Evolutionary conservation across 768 basidiomycete species (phyloP).

Genomic region (Leccinum obscurum): DNA sequence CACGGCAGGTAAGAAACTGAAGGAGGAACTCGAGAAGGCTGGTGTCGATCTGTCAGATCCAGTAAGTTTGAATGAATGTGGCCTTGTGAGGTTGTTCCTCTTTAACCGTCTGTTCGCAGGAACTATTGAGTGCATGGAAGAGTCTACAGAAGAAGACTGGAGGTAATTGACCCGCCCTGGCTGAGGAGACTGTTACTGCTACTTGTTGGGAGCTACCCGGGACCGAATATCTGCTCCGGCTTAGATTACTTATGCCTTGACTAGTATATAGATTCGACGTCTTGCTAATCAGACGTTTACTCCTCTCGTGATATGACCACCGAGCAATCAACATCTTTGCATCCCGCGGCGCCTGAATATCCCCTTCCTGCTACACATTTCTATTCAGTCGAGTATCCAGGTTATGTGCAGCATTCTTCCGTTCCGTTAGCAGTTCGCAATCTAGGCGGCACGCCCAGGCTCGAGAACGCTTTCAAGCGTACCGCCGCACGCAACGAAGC

Average conservation of each 20-base stretch:
- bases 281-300: conserved; percentile 10
- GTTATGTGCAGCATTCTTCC: conserved; percentile 68
- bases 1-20: conserved; percentile 44
- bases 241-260: not conserved
- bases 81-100: not conserved
- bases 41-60: conserved; percentile 59
- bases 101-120: conserved; percentile 33
- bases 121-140: conserved; percentile 43
- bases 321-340: conserved; percentile 11
- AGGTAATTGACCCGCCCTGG: conserved; percentile 11
- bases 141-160: conserved; percentile 34
- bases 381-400: conserved; percentile 89
- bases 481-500: conserved; percentile 60
- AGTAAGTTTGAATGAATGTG: conserved; percentile 36
- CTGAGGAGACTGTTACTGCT: not conserved
- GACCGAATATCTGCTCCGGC: not conserved
- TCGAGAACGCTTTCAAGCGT: conserved; percentile 79
- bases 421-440: conserved; percentile 60
- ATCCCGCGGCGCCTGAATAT: conserved; percentile 36
- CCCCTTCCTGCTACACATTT: conserved; percentile 59
- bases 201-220: not conserved
- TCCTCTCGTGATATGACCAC: conserved; percentile 10
- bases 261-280: not conserved
- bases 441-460: conserved; percentile 66
- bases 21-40: conserved; percentile 53